These are phyloP conservation scores for Saksenaea oblongispora DNA, from an alignment of 371 early-diverging fungal genomes.

Conservation along the genomic window DNA sequence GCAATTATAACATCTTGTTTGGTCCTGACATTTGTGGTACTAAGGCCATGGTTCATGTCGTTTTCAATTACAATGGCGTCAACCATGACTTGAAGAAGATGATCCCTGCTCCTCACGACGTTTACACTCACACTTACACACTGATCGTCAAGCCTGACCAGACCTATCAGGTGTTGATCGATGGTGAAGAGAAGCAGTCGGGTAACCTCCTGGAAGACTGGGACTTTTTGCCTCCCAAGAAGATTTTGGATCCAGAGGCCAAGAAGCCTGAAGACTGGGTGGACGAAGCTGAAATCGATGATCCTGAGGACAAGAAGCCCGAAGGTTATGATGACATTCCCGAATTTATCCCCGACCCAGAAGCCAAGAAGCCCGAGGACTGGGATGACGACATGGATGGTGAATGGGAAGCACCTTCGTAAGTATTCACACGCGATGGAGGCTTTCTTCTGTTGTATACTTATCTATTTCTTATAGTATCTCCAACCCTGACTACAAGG, in stretches of 20 bases:
- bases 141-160: slow-evolving; percentile 89
- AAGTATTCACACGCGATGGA: slow-evolving; percentile 8
- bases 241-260: slow-evolving; percentile 90
- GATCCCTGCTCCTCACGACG: slow-evolving; percentile 72
- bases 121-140: slow-evolving; percentile 87
- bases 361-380: slow-evolving; percentile 88
- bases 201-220: slow-evolving; percentile 87
- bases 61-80: slow-evolving; percentile 91
- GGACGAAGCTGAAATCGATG: slow-evolving; percentile 85
- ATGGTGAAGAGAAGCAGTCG: slow-evolving; percentile 67
- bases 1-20: slow-evolving; percentile 94
- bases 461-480: slow-evolving; percentile 63
- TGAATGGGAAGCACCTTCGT: slow-evolving; percentile 86
- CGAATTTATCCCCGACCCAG: slow-evolving; percentile 81
- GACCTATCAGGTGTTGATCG: slow-evolving; percentile 82
- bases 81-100: slow-evolving; percentile 77
- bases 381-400: slow-evolving; percentile 92
- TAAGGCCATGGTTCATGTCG: slow-evolving; percentile 92
- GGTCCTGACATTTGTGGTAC: slow-evolving; percentile 95
- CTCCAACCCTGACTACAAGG: slow-evolving; percentile 89
- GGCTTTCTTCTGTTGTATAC: slow-evolving; percentile 22
- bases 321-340: slow-evolving; percentile 87
- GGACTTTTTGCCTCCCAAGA: slow-evolving; percentile 87
- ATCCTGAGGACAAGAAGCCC: slow-evolving; percentile 87
- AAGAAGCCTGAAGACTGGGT: slow-evolving; percentile 95